Base-by-base conservation (phyloP, 2,329 filamentous ascomycete species). In the Calonectria naviculata region DNA sequence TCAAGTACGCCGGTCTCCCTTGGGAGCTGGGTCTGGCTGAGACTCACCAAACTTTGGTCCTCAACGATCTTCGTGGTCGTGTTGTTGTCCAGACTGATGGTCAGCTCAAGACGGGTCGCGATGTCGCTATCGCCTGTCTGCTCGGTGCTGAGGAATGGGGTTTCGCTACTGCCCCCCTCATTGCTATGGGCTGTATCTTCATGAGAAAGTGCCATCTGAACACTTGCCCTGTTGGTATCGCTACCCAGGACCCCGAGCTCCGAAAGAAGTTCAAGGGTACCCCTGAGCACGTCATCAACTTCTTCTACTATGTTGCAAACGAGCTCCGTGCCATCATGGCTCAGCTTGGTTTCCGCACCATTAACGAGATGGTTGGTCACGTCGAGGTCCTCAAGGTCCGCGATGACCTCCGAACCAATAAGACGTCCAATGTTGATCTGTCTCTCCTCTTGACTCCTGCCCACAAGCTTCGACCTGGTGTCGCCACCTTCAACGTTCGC, bases 111-210 rank as follows among this genome's bases (percentile, higher is more conserved):
- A 98, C 96, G 71, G 96, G 96, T 74, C 92, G 96, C 76, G 96
- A 98, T 86, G 92, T 98, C 67, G 96, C 95, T 61, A 95, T 98
- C 76, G 96, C 96, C 72, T 98, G 95, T 88, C 84, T 98, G 79
- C 92, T 98, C 66, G 96, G 96, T 86, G 96, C 96, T n/a, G 96
- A 98, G 84, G 96, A 98, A 86, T 98, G 94, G 91, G 96, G 96
- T 21, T 98, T 98, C 80, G 96, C 96, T 46, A 98, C 96, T 0
- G 94, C 96, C 71, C 96, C 96, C 79, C 86, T 98, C 65, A 98
- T 98, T 78, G 96, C 96, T 66, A 97, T 98, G 94, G 96, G 96
- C 19, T 98, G 95, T 81, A 94, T 98, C 72, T 94, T 98, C 87
- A 98, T 98, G 95, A 81, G 95, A 0, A 95, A 95, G 80, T 94